Percentiles rank a stretch among this genome's conserved stretches.
Evolutionary conservation across 78 protist genomes (phyloP).

Genomic region (Ministeria vibrans): DNA sequence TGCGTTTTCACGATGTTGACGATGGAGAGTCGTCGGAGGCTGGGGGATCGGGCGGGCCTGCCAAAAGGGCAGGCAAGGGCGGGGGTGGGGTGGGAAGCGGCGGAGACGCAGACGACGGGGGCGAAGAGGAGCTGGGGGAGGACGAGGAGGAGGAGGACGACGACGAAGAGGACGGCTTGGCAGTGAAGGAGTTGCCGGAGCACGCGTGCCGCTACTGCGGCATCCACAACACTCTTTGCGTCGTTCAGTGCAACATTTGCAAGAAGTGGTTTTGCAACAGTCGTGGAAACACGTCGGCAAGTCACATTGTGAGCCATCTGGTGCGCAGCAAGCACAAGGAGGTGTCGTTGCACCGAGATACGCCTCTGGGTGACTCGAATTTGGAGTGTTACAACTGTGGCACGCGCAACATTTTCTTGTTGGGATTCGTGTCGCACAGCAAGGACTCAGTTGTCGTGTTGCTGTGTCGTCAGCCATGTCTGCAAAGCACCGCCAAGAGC

Average conservation of each 20-base stretch:
- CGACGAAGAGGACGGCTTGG: not conserved
- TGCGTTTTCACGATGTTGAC: too few species aligned
- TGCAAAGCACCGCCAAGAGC: not conserved
- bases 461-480: slow-evolving; percentile 74
- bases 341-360: slow-evolving; percentile 70
- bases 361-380: slow-evolving; percentile 55
- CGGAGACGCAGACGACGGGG: too few species aligned
- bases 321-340: slow-evolving; percentile 89
- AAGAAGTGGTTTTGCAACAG: slow-evolving; percentile 96
- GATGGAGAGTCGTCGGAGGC: too few species aligned
- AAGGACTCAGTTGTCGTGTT: slow-evolving; percentile 89
- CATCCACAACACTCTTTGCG: slow-evolving; percentile 71
- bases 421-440: slow-evolving; percentile 95
- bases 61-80: too few species aligned
- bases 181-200: slow-evolving; percentile 7
- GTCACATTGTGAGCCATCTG: slow-evolving; percentile 89
- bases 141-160: slow-evolving; percentile 10
- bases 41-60: too few species aligned
- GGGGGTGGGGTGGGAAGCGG: too few species aligned
- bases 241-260: slow-evolving; percentile 78
- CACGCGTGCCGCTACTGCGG: slow-evolving; percentile 79
- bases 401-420: slow-evolving; percentile 79
- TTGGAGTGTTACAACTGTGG: slow-evolving; percentile 95
- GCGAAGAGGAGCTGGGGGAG: slow-evolving; percentile 7
- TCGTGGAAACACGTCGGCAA: slow-evolving; percentile 58